Evolutionary conservation across 2,329 filamentous ascomycete species (phyloP), one percentile per base, ranked within the genome.

Genomic region (Fusarium gaditjirri): DNA sequence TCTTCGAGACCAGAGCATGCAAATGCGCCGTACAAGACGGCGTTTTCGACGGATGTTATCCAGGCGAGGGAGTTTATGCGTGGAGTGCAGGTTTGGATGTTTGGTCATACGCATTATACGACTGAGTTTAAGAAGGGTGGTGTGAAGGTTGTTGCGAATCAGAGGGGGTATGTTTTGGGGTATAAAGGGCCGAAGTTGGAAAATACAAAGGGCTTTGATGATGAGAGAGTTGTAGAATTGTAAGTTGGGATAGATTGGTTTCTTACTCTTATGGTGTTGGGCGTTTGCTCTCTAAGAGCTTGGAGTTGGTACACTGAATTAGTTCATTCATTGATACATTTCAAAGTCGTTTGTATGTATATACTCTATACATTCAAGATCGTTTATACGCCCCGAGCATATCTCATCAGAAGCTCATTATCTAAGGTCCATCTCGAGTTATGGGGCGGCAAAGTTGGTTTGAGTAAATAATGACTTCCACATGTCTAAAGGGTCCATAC

Each of bases 31-130:
- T 86, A 84, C 82, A 81, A 79, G 5, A 81, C 81, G 12, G 88
- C 85, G 0, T 91, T 89, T 76, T 85, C 84, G 8, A 89, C 87
- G 1, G 86, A 90, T 60, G 68, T 84, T 11, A 25, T 83, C 8
- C 61, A 65, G 38, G 64, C 76, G 25, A 72, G 65, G 31, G 76
- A 73, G 36, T 82, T 81, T 78, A 67, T 70, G 35, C 72, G 75
- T 25, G 81, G 86, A 2, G 77, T 73, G 36, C 38, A 71, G 19
- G 64, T 72, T 39, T 87, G 84, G 84, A 80, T 84, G 50, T 85
- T 87, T 80, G 86, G 85, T 1, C 85, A 87, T 63, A 87, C 85
- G 2, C 85, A 87, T 71, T 85, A 80, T 65, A 83, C 81, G 7
- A 84, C 80, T 5, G 76, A 82, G 53, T 77, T 82, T 13, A 53